Percentiles rank a stretch among this genome's conserved stretches.
These are phyloP conservation scores for Cystofilobasidium bisporidii DNA, from an alignment of 768 basidiomycete species.

Conservation along the genomic window DNA sequence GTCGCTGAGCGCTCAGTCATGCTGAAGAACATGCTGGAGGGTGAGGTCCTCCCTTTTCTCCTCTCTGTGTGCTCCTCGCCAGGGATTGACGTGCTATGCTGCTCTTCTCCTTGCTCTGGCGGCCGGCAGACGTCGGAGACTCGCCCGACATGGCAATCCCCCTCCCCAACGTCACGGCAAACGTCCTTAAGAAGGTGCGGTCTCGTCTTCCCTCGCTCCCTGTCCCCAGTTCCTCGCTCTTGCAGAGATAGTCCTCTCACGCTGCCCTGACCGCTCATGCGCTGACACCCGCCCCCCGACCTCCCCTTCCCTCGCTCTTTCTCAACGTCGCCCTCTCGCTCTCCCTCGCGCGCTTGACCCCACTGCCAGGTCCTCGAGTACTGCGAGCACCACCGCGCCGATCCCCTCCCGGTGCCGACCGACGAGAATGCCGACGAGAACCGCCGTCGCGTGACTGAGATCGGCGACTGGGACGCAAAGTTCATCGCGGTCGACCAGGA, in stretches of 20 bases:
- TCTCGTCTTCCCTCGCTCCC: background rate
- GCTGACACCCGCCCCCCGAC: no score
- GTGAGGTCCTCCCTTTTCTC: slow-evolving; percentile 47
- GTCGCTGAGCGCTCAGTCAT: slow-evolving; percentile 91
- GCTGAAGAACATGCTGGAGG: slow-evolving; percentile 99
- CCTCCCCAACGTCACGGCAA: slow-evolving; percentile 83
- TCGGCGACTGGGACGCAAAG: slow-evolving; percentile 98
- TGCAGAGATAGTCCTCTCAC: no score
- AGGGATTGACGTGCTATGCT: no score
- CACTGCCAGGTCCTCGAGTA: slow-evolving; percentile 78
- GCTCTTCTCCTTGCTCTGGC: background rate
- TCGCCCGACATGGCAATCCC: slow-evolving; percentile 80
- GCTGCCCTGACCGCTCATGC: no score
- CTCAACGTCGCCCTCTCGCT: no score
- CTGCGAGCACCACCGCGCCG: slow-evolving; percentile 96
- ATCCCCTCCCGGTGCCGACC: slow-evolving; percentile 81
- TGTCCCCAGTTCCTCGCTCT: no score
- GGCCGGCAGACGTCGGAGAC: slow-evolving; percentile 71
- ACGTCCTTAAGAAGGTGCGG: slow-evolving; percentile 79
- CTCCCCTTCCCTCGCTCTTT: no score
- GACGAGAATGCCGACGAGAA: slow-evolving; percentile 73
- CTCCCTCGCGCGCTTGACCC: slow-evolving; percentile 27
- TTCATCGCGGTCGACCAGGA: slow-evolving; percentile 37
- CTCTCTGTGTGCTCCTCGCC: no score
- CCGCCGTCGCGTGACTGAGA: slow-evolving; percentile 95